Evolutionary conservation across 2,329 filamentous ascomycete species (phyloP), one percentile per base, ranked within the genome.

Genomic region (Fusarium acutatum): DNA sequence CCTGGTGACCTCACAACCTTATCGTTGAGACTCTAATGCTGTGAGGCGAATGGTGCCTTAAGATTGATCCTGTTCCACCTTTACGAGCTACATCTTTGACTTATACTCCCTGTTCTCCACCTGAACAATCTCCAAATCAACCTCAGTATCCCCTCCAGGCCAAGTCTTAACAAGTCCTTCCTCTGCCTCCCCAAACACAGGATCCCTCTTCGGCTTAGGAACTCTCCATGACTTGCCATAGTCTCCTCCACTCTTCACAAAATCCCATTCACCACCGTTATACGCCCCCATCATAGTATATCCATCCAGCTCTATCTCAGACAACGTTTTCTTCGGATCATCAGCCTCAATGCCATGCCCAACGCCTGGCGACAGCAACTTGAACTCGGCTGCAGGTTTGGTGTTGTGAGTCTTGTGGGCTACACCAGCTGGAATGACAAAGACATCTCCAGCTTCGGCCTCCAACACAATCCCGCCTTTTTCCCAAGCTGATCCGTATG

Each of bases 361-460:
- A 35, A 83, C 79, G 0, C 86, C 85, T 0, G 87, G 86, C 38
- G 84, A 84, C 60, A 88, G 68, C 28, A 87, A 54, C 47, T 71
- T 61, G 47, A 80, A 74, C 8, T 69, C 76, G 0, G 77, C 80
- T 14, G 72, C 71, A 0, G 86, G 85, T 14, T 59, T 75, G 0
- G 86, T 81, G 37, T 86, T 72, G 69, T 84, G 84, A 1, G 87
- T 88, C 79, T 89, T 90, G 73, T 90, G 88, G 15, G 87, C 84
- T 3, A 87, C 83, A 0, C 88, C 88, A 0, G 88, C 87, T 0
- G 89, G 89, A 6, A 91, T 82, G 22, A 91, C 80, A 68, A 91
- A 90, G 0, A 90, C 87, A 72, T 91, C 89, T 3, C 89, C 89
- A 0, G 84, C 80, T 2, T 81, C 70, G 0, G 86, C 89, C 7